Conservation (phyloP, 2,329 filamentous ascomycete species). For the Phialophora chinensis region DNA sequence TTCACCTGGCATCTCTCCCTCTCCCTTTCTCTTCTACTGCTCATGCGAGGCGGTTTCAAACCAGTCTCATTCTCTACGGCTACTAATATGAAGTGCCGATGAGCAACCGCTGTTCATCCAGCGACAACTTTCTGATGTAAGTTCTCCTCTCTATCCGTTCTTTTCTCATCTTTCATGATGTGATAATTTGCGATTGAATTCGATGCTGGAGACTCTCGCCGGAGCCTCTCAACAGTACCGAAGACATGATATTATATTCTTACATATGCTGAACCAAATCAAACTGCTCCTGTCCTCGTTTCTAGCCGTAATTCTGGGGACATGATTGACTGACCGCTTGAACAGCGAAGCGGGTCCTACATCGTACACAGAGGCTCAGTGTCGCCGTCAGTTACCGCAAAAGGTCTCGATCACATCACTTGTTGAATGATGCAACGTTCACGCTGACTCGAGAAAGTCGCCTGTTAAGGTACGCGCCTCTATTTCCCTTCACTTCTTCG, state of each 20-base stretch:
- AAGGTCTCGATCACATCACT: background rate
- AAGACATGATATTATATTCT: conserved; percentile 89
- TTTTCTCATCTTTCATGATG: conserved; percentile 68
- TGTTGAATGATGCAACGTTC: background rate
- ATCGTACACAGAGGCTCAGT: background rate
- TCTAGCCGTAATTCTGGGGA: background rate
- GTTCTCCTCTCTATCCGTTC: background rate
- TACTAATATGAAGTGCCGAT: background rate
- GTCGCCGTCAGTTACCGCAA: background rate
- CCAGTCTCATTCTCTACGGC: background rate
- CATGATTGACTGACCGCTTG: conserved; percentile 18
- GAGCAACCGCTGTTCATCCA: background rate
- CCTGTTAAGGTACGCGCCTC: background rate
- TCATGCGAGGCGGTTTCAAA: background rate
- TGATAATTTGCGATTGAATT: conserved; percentile 99
- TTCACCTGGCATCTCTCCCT: background rate
- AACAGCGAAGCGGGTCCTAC: background rate
- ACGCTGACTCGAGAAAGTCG: background rate
- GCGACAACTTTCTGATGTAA: background rate
- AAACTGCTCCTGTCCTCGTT: background rate
- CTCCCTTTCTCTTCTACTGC: background rate
- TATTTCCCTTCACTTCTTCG: background rate
- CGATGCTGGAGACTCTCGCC: conserved; percentile 84
- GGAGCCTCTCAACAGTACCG: conserved; percentile 79
- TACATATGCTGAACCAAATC: conserved; percentile 89